phyloP scores from a whole-genome alignment of 192 early-diverging fungal species.

The Phycomyces nitens region DNA sequence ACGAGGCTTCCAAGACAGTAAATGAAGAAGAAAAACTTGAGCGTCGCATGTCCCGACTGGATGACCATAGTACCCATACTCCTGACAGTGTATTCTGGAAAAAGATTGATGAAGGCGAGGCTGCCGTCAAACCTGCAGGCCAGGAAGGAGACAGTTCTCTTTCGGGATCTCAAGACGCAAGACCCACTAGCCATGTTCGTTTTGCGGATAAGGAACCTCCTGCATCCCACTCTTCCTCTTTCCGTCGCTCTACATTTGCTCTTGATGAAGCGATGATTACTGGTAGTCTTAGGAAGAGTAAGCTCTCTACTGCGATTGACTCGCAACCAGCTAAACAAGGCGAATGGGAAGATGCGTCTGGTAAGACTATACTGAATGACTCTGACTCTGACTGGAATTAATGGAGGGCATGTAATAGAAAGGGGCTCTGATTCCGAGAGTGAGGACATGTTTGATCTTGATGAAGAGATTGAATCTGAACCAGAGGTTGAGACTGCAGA shows the following conservation, averaged over 20 bases:
- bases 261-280: constrained; percentile 7
- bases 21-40: background rate
- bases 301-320: background rate
- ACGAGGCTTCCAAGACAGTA: constrained; percentile 4
- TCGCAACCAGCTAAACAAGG: too few relatives aligned
- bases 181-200: background rate
- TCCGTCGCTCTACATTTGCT: background rate
- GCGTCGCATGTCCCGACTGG: background rate
- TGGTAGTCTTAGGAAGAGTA: background rate
- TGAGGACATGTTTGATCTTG: constrained; percentile 3
- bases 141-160: background rate
- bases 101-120: background rate
- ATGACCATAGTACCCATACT: too few relatives aligned
- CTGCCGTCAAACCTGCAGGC: background rate
- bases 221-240: background rate
- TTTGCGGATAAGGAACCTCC: background rate
- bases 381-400: too few relatives aligned
- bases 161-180: background rate
- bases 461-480: constrained; percentile 1
- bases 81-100: background rate
- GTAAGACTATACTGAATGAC: background rate
- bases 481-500: background rate
- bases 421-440: background rate
- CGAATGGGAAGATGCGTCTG: background rate
- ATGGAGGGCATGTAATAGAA: background rate